Evolutionary conservation across 148 eudicot genomes (phyloP), one percentile per base, ranked within the genome.

Genomic region (Heliosperma pusillum): DNA sequence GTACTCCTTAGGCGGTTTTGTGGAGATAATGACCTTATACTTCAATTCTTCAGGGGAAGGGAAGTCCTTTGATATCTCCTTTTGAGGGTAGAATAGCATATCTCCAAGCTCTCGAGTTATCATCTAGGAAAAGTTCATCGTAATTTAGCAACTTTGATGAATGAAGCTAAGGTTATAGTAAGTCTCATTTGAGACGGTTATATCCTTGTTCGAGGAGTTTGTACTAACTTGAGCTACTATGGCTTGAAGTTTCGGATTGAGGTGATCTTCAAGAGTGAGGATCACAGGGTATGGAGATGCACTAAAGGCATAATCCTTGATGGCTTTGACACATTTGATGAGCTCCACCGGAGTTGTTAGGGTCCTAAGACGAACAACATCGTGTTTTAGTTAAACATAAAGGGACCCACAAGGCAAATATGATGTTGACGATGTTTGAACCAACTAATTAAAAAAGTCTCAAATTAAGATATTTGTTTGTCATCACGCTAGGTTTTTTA

Each of bases 271-370:
- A 52, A 90, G 86, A 74, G 90, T 88, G 12, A 86, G 33, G 62
- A 87, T 84, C 19, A 90, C 86, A 57, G 92, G 90, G 68, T 85
- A 90, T 24, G 84, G 86, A 63, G 96, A 87, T n/a, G 92, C 86
- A 36, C 74, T 81, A 66, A 90, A 90, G 0, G 92, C 90, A 77
- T 90, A 29, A 44, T 86, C 75, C 61, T 78, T 85, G 53, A 88
- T 88, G 17, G 90, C 84, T 68, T 67, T 79, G 16, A 88, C 74
- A 50, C 90, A 87, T 68, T 83, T 88, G 66, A 71, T 65, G 10
- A 90, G 84, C 11, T 80, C 85, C 70, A 90, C 91, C 40, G 94
- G 94, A 65, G 71, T 64, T 50, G 94, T 90, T 1, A 90, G 76
- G 17, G 94, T 90, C 90, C 91, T 89, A 50, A 47, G 19, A 57